A percentile compares a stretch with the other conserved stretches of the same genome.
These are phyloP conservation scores for Eucalyptus leucophloia DNA, from an alignment of 345 rosid genomes.

Conservation along the genomic window DNA sequence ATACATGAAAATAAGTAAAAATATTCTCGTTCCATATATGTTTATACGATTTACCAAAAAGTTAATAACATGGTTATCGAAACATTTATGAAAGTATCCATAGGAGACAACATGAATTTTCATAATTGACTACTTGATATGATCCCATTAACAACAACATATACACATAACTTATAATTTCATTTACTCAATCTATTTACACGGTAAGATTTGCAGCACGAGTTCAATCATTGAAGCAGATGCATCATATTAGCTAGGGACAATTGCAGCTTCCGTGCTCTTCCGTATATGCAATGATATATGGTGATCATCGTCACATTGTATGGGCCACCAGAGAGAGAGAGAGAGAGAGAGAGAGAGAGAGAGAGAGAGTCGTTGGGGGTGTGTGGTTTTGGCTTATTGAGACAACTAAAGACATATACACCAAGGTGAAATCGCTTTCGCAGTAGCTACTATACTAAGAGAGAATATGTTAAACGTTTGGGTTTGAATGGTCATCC, in stretches of 20 bases:
- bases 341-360: background rate
- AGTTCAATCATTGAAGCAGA: background rate
- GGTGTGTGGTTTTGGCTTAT: background rate
- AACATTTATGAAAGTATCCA: background rate
- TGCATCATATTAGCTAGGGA: background rate
- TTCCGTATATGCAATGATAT: background rate
- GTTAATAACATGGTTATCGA: background rate
- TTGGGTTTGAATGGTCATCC: background rate
- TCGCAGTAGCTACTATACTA: background rate
- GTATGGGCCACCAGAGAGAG: conserved; percentile 1
- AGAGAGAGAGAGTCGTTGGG: background rate
- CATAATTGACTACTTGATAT: background rate
- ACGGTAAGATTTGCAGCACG: background rate
- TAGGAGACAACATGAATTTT: background rate
- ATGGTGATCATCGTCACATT: background rate
- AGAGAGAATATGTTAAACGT: background rate
- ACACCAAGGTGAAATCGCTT: background rate
- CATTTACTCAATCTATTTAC: background rate
- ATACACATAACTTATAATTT: background rate
- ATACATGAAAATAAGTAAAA: background rate
- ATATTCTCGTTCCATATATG: background rate
- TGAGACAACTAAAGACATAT: background rate
- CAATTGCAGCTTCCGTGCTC: background rate
- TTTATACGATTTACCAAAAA: background rate
- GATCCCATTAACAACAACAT: background rate